Evolutionary conservation across 257 asterid genomes (phyloP).

Genomic region (Primulina huaijiensis): DNA sequence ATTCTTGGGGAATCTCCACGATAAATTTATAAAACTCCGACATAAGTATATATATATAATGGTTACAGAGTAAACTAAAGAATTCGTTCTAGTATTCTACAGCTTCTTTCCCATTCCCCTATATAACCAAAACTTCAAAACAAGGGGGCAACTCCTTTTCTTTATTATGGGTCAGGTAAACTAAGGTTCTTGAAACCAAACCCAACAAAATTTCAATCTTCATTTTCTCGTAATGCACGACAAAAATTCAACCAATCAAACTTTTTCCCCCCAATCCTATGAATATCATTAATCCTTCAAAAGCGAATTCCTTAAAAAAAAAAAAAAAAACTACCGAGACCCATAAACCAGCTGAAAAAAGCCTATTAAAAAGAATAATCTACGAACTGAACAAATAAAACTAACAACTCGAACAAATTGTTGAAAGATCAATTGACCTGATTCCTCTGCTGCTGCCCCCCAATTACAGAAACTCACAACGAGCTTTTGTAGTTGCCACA

Average conservation of each 20-base stretch:
- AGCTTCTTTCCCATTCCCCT: background rate
- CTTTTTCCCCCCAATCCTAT: constrained; percentile 2
- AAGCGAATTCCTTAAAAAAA: background rate
- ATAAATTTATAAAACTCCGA: too few relatives aligned
- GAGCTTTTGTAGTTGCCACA: constrained; percentile 78
- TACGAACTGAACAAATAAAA: background rate
- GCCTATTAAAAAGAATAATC: background rate
- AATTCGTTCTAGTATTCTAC: background rate
- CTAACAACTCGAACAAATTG: background rate
- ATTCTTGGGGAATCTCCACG: too few relatives aligned
- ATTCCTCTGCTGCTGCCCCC: constrained; percentile 99
- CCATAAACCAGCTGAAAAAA: constrained; percentile 2
- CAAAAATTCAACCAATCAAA: background rate
- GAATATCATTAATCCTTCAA: constrained; percentile 4
- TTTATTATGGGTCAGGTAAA: background rate
- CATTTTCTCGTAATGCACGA: background rate
- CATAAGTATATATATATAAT: too few relatives aligned
- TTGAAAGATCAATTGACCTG: constrained; percentile 38
- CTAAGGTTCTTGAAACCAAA: background rate
- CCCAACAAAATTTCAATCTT: background rate
- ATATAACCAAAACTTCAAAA: background rate
- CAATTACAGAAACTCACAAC: constrained; percentile 70
- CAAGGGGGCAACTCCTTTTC: background rate
- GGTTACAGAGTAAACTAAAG: too few relatives aligned
- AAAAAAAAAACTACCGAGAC: background rate